Percentiles rank a stretch among this genome's conserved stretches.
phyloP scores from a whole-genome alignment of 495 filamentous ascomycete species.

The Aspergillus sparsus region DNA sequence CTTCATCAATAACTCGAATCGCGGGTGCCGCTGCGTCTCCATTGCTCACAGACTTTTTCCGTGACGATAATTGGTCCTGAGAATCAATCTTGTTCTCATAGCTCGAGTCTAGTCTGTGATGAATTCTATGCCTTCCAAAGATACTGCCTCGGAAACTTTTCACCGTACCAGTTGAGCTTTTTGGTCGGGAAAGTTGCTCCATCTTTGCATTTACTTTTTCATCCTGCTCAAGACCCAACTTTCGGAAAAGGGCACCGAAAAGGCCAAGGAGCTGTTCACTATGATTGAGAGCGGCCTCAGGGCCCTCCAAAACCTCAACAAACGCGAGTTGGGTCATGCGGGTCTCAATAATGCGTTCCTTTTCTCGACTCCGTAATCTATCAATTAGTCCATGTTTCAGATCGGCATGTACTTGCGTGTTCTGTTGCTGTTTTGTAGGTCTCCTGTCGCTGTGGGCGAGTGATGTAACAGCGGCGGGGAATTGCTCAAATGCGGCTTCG shows the following conservation, averaged over 20 bases:
- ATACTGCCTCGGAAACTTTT: slow-evolving; percentile 74
- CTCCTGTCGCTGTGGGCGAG: slow-evolving; percentile 49
- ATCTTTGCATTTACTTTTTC: slow-evolving; percentile 24
- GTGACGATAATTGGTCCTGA: slow-evolving; percentile 20
- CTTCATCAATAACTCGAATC: slow-evolving; percentile 54
- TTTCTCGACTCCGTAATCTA: slow-evolving; percentile 74
- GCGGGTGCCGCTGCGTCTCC: slow-evolving; percentile 37
- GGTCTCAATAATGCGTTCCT: slow-evolving; percentile 78
- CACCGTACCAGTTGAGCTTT: slow-evolving; percentile 69
- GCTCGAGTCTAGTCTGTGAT: slow-evolving; percentile 29
- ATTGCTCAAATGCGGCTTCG: slow-evolving; percentile 88
- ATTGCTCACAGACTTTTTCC: slow-evolving; percentile 8
- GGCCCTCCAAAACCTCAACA: slow-evolving; percentile 76
- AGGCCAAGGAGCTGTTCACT: slow-evolving; percentile 80
- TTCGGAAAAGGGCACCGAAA: slow-evolving; percentile 75
- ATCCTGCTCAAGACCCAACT: slow-evolving; percentile 41
- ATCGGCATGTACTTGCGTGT: slow-evolving; percentile 38
- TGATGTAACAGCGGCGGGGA: slow-evolving; percentile 57
- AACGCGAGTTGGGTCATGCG: slow-evolving; percentile 93
- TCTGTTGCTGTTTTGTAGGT: slow-evolving; percentile 33
- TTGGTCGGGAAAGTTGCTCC: slow-evolving; percentile 55
- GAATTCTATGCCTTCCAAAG: slow-evolving; percentile 58
- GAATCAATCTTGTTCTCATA: slow-evolving; percentile 17
- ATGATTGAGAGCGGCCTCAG: slow-evolving; percentile 78
- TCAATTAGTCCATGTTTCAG: slow-evolving; percentile 59